phyloP scores from a whole-genome alignment of 2,329 filamentous ascomycete genomes.

The Ophiocordyceps camponoti-saundersi region DNA sequence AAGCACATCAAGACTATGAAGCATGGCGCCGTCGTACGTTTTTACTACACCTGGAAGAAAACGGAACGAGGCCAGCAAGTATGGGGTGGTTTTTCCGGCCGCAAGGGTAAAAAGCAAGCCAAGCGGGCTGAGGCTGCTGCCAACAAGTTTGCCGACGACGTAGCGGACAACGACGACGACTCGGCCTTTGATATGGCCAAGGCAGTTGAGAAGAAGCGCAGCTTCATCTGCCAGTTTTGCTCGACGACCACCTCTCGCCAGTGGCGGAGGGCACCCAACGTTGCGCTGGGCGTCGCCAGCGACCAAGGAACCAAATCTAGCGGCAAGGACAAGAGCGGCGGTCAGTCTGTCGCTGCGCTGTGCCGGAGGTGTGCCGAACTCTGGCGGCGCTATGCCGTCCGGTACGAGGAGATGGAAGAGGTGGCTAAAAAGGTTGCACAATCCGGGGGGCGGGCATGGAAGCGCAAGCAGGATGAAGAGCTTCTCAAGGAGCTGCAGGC shows the following conservation, averaged over 20 bases:
- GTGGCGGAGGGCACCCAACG: conserved; percentile 79
- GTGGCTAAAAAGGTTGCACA: conserved; percentile 73
- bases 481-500: conserved; percentile 55
- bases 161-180: conserved; percentile 84
- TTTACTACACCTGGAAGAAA: conserved; percentile 98
- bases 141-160: conserved; percentile 73
- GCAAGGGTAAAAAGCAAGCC: conserved; percentile 79
- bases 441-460: conserved; percentile 67
- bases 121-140: conserved; percentile 54
- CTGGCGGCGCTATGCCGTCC: conserved; percentile 90
- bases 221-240: conserved; percentile 92
- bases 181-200: conserved; percentile 91
- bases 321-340: conserved; percentile 56
- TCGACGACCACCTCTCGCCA: conserved; percentile 62
- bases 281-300: conserved; percentile 51
- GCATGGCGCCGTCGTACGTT: conserved; percentile 69
- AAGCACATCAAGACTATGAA: conserved; percentile 72
- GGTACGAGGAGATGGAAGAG: conserved; percentile 89
- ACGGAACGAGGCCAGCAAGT: conserved; percentile 69
- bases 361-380: conserved; percentile 82
- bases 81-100: conserved; percentile 75
- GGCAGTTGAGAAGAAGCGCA: conserved; percentile 58
- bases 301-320: conserved; percentile 39
- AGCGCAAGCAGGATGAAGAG: conserved; percentile 83
- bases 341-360: conserved; percentile 61